Evolutionary conservation across 1,139 yeast genomes (phyloP), one percentile per base, ranked within the genome.

Genomic region (Candida labiduridarum): DNA sequence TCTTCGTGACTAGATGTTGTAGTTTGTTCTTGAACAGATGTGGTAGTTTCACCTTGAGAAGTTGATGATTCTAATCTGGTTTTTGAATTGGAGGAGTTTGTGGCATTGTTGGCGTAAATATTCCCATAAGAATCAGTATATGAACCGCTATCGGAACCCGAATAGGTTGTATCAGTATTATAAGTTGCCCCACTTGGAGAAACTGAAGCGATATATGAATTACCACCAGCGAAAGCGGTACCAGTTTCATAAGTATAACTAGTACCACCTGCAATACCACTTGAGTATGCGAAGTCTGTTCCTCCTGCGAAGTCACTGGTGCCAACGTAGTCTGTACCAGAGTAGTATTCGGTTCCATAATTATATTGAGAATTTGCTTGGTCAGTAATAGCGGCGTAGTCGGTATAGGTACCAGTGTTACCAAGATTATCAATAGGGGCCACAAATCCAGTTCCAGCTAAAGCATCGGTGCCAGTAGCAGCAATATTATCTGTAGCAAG

Each of bases 21-120:
- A 9, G 41, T 14, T 33, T 33, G 35, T 14, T 33, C 8, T 4
- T 33, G 8, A 14, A 7, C 7, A 9, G 35, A 16, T 5, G 41
- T 18, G 10, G 34, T 15, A 29, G 19, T 57, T 41, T 43, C 14
- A 33, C 51, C 53, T 36, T 29, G 41, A 22, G 55, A 30, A 25
- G 56, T 52, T 39, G 53, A 46, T 27, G 52, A 49, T 29, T 53
- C 46, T 33, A 54, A 46, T 25, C 49, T 43, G 38, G 61, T 49
- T 36, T 53, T 54, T 15, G 35, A 7, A 8, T 12, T 18, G 27
- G 15, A 12, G 14, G 22, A 14, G n/a, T 41, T 33, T 41, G 56
- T 8, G 7, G 10, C 46, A 33, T 40, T n/a, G 25, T 44, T 8
- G 5, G 30, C 30, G 19, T 19, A 16, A 31, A 18, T 5, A n/a